phyloP scores from a whole-genome alignment of 495 filamentous ascomycete species.

The Xylaria curta region DNA sequence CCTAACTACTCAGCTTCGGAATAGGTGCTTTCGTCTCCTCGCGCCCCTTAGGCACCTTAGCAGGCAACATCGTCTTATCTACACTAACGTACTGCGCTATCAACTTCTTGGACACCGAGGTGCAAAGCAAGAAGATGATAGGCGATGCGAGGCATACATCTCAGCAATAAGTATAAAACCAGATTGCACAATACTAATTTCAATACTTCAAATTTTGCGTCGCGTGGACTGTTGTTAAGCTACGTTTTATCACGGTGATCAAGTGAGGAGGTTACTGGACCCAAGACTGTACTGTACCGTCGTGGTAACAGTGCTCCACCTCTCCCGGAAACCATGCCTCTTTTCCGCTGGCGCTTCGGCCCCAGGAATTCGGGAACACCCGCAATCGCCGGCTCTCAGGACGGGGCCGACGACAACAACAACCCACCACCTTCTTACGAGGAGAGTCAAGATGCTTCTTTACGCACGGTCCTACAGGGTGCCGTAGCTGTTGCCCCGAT shows the following conservation, averaged over 20 bases:
- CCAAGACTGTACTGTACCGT: not conserved
- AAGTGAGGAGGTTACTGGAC: not conserved
- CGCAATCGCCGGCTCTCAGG: not conserved
- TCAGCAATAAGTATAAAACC: not conserved
- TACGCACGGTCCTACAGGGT: constrained; percentile 4
- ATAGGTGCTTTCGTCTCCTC: not conserved
- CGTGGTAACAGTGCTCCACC: not conserved
- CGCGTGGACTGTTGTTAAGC: not conserved
- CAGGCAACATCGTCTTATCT: not conserved
- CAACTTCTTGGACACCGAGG: constrained; percentile 1
- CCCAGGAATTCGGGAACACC: not conserved
- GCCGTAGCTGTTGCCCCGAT: not conserved
- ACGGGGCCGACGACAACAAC: not conserved
- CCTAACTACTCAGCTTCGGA: not conserved
- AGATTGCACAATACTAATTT: not conserved
- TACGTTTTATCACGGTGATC: not conserved
- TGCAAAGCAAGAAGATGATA: not conserved
- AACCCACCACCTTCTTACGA: constrained; percentile 15
- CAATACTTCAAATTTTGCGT: too few species aligned
- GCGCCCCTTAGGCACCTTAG: not conserved
- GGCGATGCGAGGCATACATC: not conserved
- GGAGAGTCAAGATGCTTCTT: constrained; percentile 15
- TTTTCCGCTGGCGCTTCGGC: constrained; percentile 15
- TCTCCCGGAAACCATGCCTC: not conserved
- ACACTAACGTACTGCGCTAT: not conserved